Evolutionary conservation across 805 yeast genomes (phyloP), one percentile per base, ranked within the genome.

Genomic region (Clavispora vitiphila): DNA sequence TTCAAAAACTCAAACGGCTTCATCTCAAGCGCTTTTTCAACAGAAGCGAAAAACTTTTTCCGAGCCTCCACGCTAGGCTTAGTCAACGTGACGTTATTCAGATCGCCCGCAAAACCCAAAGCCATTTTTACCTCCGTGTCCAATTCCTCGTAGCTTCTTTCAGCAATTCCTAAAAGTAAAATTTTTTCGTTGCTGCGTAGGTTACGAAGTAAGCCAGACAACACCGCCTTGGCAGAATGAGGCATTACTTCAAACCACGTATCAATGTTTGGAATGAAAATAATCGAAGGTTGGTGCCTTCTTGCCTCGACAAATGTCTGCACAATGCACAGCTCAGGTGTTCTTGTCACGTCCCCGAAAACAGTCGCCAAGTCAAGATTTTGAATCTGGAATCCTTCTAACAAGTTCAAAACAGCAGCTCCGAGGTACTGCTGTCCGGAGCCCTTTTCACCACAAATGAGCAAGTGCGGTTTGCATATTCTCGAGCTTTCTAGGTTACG

Each of bases 321-420:
- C 22, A 91, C 86, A 16, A 89, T 73, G 1, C 85, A 75, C 55
- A 87, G 83, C 59, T 93, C 99, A 1, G 91, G 81, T 0, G 95
- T 78, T 53, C 86, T 69, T 0, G 88, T 78, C 7, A 91, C 71
- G 53, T 91, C 97, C 11, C 88, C 79, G 48, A 81, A 80, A 41
- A 93, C 58, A 7, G 82, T 72, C 1, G 89, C 85, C 43, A 93
- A 66, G 57, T 93, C 99, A 32, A 93, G 69, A 1, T 85, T 77
- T 58, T 93, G 97, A 11, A 88, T 81, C 55, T 88, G 91, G 54
- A 83, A 87, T 0, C 96, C 96, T 63, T 93, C 99, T 39, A 93
- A 66, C 50, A 80, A 74, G 54, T 88, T 84, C 39, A 91, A 67
- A 8, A 90, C 69, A 0, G 98, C 96, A 2, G 89, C 72, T 3